phyloP scores from a whole-genome alignment of 1,139 yeast species.

The Pneumocystis canis region DNA sequence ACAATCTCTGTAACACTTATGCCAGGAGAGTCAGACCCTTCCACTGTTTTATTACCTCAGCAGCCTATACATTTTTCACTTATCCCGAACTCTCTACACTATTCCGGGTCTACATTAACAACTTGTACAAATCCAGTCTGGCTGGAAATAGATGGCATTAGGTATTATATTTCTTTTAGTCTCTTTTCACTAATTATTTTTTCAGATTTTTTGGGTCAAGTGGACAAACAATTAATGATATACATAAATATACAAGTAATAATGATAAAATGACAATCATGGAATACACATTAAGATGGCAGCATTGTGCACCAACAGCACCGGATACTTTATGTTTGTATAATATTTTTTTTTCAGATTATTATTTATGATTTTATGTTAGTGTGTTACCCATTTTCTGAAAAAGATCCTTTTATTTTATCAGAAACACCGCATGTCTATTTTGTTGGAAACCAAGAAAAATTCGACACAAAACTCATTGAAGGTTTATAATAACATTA shows the following conservation, averaged over 20 bases:
- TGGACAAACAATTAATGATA: slow-evolving; percentile 75
- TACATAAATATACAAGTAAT: slow-evolving; percentile 39
- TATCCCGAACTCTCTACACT: slow-evolving; percentile 36
- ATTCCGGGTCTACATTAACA: slow-evolving; percentile 30
- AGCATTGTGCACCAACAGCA: slow-evolving; percentile 80
- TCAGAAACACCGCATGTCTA: slow-evolving; percentile 71
- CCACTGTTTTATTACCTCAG: slow-evolving; percentile 74
- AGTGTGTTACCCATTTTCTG: slow-evolving; percentile 69
- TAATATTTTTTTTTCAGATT: neutral
- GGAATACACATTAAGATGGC: slow-evolving; percentile 65
- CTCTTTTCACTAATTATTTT: neutral
- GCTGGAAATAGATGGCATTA: slow-evolving; percentile 40
- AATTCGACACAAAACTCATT: slow-evolving; percentile 33
- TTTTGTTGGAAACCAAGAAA: slow-evolving; percentile 70
- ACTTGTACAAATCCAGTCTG: slow-evolving; percentile 65
- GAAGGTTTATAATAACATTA: slow-evolving; percentile 9
- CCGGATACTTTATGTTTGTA: slow-evolving; percentile 65
- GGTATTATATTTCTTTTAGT: neutral
- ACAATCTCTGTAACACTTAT: slow-evolving; percentile 57
- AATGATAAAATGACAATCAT: slow-evolving; percentile 37
- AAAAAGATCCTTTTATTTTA: slow-evolving; percentile 67
- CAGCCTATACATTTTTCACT: slow-evolving; percentile 72
- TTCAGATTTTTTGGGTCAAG: slow-evolving; percentile 49
- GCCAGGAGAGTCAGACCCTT: slow-evolving; percentile 80
- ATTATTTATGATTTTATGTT: neutral